Evolutionary conservation across 1,284 basidiomycete genomes (phyloP), one percentile per base, ranked within the genome.

Genomic region (Hypsizygus ulmarius): DNA sequence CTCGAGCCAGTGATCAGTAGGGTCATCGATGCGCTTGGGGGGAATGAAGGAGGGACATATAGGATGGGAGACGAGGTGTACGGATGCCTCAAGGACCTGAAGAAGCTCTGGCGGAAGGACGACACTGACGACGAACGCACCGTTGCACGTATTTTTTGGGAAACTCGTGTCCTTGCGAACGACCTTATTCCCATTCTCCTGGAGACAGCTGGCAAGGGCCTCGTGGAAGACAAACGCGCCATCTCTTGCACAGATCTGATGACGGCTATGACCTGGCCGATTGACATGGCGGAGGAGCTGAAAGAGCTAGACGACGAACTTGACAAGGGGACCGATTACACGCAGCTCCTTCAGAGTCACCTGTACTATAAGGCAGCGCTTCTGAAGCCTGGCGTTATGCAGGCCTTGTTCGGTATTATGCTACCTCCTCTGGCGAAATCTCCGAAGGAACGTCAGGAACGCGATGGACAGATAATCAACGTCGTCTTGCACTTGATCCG

Each of bases 201-300:
- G 44, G 82, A 83, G 53, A 90, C 88, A 0, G 87, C 87, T 0
- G 86, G 85, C 10, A 80, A 82, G 54, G 90, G 90, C 9, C 71
- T 79, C 16, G 82, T 86, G 39, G 90, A 85, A 62, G 91, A 85
- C 72, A 92, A 90, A 63, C 81, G 93, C 41, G 89, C 92, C 0
- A 78, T 97, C 16, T 83, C 89, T 2, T 90, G 88, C 55, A 87
- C 84, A 5, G 95, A 97, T 64, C 74, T 97, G 19, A 85, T 96
- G 60, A 90, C 91, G 0, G 93, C 93, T 0, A 89, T 97, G 85
- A 97, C 93, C 3, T 97, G 94, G 94, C 95, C 95, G 1, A 95
- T 97, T 50, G 91, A 97, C 67, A 74, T 97, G 51, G 88, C 90
- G 1, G 86, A 90, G 59, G 95, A 97, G 68, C 73, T 97, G 52